These are phyloP conservation scores for Chaetomiaceae sp. DNA, from an alignment of 2,329 filamentous ascomycete species.

Conservation along the genomic window DNA sequence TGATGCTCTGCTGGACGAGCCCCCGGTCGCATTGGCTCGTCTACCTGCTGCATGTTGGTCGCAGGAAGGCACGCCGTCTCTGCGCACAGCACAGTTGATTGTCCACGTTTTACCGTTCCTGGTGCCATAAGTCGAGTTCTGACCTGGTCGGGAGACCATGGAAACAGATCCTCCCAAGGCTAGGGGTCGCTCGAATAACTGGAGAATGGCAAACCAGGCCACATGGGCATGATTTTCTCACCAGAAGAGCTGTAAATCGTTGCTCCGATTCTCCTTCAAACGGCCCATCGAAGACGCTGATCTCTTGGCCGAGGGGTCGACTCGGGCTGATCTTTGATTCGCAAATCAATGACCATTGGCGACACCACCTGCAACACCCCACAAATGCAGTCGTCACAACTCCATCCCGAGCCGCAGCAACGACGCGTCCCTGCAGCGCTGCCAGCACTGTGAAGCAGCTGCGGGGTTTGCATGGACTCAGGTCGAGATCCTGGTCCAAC, in stretches of 20 bases:
- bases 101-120: not conserved
- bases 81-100: not conserved
- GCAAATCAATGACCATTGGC: not conserved
- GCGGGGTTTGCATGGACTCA: conserved; percentile 1
- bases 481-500: no score
- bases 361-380: not conserved
- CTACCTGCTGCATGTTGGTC: not conserved
- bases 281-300: no score
- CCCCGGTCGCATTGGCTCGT: not conserved
- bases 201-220: no score
- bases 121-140: not conserved
- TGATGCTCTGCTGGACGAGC: not conserved
- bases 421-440: not conserved
- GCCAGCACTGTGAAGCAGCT: not conserved
- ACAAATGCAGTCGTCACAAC: conserved; percentile 2
- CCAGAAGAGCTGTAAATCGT: no score
- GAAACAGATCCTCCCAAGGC: no score
- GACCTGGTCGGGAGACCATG: no score
- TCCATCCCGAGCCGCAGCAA: conserved; percentile 6
- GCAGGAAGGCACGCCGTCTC: no score
- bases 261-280: no score
- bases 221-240: no score
- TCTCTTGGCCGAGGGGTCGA: not conserved
- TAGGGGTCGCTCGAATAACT: no score
- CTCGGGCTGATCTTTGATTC: conserved; percentile 1